These are phyloP conservation scores for Isabelozyma heimii DNA, from an alignment of 805 yeast genomes.

Conservation along the genomic window DNA sequence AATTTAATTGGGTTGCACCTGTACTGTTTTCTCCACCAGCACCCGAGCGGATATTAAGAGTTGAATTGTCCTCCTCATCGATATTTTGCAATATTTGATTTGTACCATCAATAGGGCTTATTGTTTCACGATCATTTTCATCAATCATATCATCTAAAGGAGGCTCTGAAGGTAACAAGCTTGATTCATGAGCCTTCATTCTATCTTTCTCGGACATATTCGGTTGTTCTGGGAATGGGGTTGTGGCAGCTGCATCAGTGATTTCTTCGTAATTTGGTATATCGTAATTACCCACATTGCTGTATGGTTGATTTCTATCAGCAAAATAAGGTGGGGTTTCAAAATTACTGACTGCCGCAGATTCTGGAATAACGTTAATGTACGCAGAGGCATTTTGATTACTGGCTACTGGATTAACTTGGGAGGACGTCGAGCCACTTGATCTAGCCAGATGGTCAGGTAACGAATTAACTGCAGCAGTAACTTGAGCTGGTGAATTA, in stretches of 20 bases:
- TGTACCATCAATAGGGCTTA: slow-evolving; percentile 16
- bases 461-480: not conserved
- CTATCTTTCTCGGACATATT: slow-evolving; percentile 58
- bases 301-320: slow-evolving; percentile 2
- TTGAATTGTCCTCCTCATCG: not conserved
- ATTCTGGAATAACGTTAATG: slow-evolving; percentile 15
- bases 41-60: not conserved
- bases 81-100: slow-evolving; percentile 1
- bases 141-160: slow-evolving; percentile 20
- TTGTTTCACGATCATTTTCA: slow-evolving; percentile 14
- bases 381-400: slow-evolving; percentile 5
- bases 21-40: not conserved
- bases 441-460: not conserved
- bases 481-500: not conserved
- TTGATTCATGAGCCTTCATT: slow-evolving; percentile 51
- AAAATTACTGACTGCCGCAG: slow-evolving; percentile 13
- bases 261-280: slow-evolving; percentile 26
- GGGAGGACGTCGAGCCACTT: no score
- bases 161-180: slow-evolving; percentile 61
- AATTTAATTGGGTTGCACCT: not conserved
- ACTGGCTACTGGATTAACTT: not conserved
- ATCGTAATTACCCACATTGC: not conserved
- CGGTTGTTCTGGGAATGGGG: slow-evolving; percentile 6
- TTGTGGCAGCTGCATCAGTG: slow-evolving; percentile 1
- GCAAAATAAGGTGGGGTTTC: slow-evolving; percentile 30